Conservation (phyloP, 2,329 filamentous ascomycete genomes). For the Pestalotiopsis fici region DNA sequence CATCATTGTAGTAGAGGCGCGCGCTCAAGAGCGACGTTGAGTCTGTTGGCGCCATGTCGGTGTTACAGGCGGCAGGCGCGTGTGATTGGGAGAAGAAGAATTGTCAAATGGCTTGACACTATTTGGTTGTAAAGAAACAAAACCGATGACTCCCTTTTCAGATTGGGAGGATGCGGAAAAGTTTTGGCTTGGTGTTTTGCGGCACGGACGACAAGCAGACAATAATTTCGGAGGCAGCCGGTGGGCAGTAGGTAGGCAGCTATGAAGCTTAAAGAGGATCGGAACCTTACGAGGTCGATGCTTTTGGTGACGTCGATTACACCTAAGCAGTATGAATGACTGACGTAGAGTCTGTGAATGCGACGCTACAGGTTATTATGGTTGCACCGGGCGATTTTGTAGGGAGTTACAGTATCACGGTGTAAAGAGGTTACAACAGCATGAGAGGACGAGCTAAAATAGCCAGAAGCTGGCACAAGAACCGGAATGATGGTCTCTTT, state of each 20-base stretch:
- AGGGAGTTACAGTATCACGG: background rate
- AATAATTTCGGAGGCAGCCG: constrained; percentile 2
- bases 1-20: constrained; percentile 32
- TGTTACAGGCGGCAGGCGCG: background rate
- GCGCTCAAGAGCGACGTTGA: constrained; percentile 12
- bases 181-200: background rate
- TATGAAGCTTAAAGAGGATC: background rate
- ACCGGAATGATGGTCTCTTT: background rate
- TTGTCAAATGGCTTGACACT: background rate
- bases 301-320: constrained; percentile 8
- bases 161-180: background rate
- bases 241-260: background rate
- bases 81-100: background rate
- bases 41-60: constrained; percentile 4
- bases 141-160: background rate
- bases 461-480: background rate
- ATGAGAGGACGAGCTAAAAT: background rate
- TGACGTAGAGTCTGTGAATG: background rate
- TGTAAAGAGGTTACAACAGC: background rate
- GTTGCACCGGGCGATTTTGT: background rate
- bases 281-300: background rate
- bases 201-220: background rate
- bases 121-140: background rate
- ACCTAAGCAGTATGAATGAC: background rate
- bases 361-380: background rate